Base-by-base conservation (phyloP, 768 basidiomycete genomes). In the Lactarius psammicola region DNA sequence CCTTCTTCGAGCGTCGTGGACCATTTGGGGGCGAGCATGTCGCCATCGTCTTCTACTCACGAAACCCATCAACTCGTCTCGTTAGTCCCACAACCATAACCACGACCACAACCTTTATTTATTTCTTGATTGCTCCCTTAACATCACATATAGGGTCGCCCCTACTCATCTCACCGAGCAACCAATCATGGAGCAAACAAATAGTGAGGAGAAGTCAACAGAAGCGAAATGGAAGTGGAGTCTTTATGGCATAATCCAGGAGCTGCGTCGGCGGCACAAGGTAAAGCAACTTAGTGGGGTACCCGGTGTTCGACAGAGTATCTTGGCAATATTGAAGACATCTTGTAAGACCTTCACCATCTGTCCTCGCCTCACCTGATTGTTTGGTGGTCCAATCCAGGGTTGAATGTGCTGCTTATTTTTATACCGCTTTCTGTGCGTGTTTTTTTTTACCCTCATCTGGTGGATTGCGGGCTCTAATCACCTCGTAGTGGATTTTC, bases 371-470 rank as follows among this genome's bases (percentile, higher is more conserved):
- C 8, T 10, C 30, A 2, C 26, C 13, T 44, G 20, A 8, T 65
- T 15, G 34, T 60, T 64, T 15, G 59, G 65, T 2, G 28, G 30
- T 70, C 54, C 44, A 18, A 2, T 28, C 31, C 62, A 91, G 90
- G 84, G 80, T 73, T 92, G 9, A 92, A 92, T 70, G 13, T 90
- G n/a, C 76, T 92, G 13, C 79, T 91, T 0, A 68, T 88, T 10
- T 91, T 82, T 71, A 90, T 92, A 31, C 90, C 90, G 2, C 70
- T 91, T 68, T 87, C 90, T 1, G 90, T 84, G 74, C 56, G 82
- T 73, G 5, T 11, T 20, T 10, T 11, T 20, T 10, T 40, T 55
- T 55, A 30, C 9, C 38, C 56, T 65, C 20, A 49, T 51, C 28
- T 51, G 60, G 10, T 49, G 3, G 51, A 56, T 51, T 38, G 64